These are phyloP conservation scores for Vaccinium darrowii DNA, from an alignment of 148 eudicot genomes.

Conservation along the genomic window DNA sequence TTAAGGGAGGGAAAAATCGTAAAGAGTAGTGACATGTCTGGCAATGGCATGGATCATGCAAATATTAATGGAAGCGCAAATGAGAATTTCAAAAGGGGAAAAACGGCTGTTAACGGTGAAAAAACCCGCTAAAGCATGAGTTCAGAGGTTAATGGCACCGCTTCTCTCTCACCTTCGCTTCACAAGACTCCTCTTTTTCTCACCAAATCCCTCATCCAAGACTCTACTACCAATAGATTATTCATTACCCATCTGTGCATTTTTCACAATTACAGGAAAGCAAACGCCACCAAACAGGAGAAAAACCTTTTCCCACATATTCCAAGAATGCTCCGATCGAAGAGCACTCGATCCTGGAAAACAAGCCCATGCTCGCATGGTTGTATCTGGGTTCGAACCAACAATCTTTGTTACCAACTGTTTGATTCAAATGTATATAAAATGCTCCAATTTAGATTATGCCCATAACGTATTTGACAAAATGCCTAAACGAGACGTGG, in stretches of 20 bases:
- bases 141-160: slow-evolving; percentile 14
- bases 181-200: slow-evolving; percentile 12
- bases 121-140: slow-evolving; percentile 28
- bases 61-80: no score
- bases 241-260: slow-evolving; percentile 19
- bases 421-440: slow-evolving; percentile 66
- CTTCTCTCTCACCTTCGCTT: background rate
- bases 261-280: slow-evolving; percentile 17
- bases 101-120: slow-evolving; percentile 19
- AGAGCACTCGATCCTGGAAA: slow-evolving; percentile 53
- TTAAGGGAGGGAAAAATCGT: no score
- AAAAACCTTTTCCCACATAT: slow-evolving; percentile 66
- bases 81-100: slow-evolving; percentile 20
- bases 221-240: background rate
- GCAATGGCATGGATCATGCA: no score
- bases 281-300: slow-evolving; percentile 18
- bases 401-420: slow-evolving; percentile 80
- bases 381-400: slow-evolving; percentile 72
- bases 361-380: slow-evolving; percentile 76
- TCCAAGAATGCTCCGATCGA: slow-evolving; percentile 61
- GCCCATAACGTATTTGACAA: slow-evolving; percentile 63
- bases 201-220: background rate
- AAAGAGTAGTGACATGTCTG: no score
- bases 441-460: slow-evolving; percentile 44
- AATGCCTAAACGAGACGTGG: slow-evolving; percentile 58